These are phyloP conservation scores for Nicotiana attenuata DNA, from an alignment of 257 asterid genomes.

Conservation along the genomic window DNA sequence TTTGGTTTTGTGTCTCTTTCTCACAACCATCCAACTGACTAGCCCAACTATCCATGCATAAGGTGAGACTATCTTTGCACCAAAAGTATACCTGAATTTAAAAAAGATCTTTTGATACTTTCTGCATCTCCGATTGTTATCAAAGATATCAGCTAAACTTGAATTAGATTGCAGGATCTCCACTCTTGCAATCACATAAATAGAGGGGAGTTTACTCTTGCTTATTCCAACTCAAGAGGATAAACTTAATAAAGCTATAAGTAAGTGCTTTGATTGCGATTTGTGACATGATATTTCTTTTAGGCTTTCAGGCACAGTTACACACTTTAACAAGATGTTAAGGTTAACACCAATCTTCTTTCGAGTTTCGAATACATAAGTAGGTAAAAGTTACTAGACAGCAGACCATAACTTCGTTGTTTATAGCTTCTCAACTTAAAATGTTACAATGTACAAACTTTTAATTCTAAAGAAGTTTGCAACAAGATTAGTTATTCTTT, in stretches of 20 bases:
- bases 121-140: background rate
- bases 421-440: background rate
- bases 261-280: background rate
- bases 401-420: background rate
- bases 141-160: background rate
- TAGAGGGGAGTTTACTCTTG: background rate
- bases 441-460: background rate
- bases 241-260: background rate
- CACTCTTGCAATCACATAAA: constrained; percentile 3
- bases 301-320: background rate
- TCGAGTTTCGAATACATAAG: background rate
- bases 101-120: background rate
- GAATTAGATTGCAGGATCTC: background rate
- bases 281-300: background rate
- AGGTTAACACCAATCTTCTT: background rate
- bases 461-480: background rate
- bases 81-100: background rate
- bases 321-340: background rate
- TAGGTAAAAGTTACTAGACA: background rate
- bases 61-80: background rate
- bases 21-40: background rate
- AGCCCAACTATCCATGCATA: background rate
- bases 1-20: background rate
- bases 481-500: background rate
- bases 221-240: background rate